Evolutionary conservation across 2,329 filamentous ascomycete species (phyloP).

Genomic region (Westerdykella aurantiaca): DNA sequence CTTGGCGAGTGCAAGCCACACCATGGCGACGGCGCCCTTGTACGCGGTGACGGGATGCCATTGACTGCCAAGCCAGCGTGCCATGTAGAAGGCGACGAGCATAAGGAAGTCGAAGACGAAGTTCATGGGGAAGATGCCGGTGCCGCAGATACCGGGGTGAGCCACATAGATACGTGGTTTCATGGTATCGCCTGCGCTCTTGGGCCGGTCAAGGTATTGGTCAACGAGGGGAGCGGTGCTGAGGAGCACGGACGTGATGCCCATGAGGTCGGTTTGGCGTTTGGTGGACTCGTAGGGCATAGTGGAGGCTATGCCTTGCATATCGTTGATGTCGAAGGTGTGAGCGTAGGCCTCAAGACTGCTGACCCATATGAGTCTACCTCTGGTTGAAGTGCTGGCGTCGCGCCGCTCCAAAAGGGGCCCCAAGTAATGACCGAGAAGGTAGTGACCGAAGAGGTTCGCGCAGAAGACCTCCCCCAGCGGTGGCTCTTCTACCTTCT

Average conservation of each 20-base stretch:
- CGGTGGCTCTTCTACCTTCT: constrained; percentile 45
- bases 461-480: constrained; percentile 82
- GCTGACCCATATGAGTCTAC: constrained; percentile 79
- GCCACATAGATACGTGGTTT: constrained; percentile 65
- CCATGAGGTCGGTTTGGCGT: constrained; percentile 75
- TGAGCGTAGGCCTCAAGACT: constrained; percentile 65
- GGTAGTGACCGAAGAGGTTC: constrained; percentile 93
- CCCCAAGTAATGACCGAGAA: constrained; percentile 74
- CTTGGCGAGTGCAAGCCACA: constrained; percentile 69
- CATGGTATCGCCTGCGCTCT: constrained; percentile 11
- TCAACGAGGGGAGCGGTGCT: constrained; percentile 48
- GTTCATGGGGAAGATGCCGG: constrained; percentile 70
- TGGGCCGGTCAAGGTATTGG: constrained; percentile 17
- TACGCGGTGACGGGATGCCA: constrained; percentile 82
- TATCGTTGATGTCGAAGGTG: constrained; percentile 60
- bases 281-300: constrained; percentile 82
- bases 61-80: constrained; percentile 72
- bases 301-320: constrained; percentile 62
- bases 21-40: constrained; percentile 66
- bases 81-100: constrained; percentile 61
- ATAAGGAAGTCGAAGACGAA: constrained; percentile 66
- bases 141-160: constrained; percentile 83
- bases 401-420: constrained; percentile 58
- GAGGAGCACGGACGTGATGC: constrained; percentile 66
- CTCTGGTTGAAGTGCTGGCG: constrained; percentile 39